Percentiles rank a stretch among this genome's conserved stretches.
phyloP scores from a whole-genome alignment of 345 rosid genomes.

The Eucalyptus coolabah region DNA sequence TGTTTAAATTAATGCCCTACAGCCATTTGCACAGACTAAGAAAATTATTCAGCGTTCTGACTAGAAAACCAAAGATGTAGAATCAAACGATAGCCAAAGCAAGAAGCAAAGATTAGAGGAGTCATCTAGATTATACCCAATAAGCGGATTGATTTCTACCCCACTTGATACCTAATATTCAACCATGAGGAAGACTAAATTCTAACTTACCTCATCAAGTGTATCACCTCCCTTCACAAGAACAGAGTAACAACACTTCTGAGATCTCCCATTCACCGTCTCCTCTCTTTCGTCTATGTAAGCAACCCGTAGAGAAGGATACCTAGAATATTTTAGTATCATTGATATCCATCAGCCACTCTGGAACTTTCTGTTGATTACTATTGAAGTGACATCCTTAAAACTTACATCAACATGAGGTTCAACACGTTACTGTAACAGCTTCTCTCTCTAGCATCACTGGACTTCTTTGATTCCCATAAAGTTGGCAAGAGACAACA shows the following conservation, averaged over 20 bases:
- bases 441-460: constrained; percentile 39
- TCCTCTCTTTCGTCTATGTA: constrained; percentile 84
- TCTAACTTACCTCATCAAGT: constrained; percentile 56
- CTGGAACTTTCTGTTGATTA: not conserved
- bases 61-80: not conserved
- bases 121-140: too few relatives aligned
- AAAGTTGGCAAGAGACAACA: constrained; percentile 93
- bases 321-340: constrained; percentile 19
- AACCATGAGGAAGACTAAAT: not conserved
- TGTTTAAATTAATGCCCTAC: not conserved
- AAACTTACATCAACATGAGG: constrained; percentile 83
- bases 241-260: constrained; percentile 71
- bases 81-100: not conserved
- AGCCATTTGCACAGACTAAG: not conserved
- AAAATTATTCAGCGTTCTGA: not conserved
- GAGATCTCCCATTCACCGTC: constrained; percentile 32
- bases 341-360: not conserved
- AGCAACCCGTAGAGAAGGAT: constrained; percentile 92
- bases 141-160: not conserved
- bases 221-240: constrained; percentile 77
- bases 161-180: not conserved
- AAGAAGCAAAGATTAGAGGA: not conserved
- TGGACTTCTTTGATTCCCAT: constrained; percentile 73
- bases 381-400: not conserved
- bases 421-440: constrained; percentile 67